Conservation (phyloP, 2,329 filamentous ascomycete genomes). For the Fusarium incarnatum region DNA sequence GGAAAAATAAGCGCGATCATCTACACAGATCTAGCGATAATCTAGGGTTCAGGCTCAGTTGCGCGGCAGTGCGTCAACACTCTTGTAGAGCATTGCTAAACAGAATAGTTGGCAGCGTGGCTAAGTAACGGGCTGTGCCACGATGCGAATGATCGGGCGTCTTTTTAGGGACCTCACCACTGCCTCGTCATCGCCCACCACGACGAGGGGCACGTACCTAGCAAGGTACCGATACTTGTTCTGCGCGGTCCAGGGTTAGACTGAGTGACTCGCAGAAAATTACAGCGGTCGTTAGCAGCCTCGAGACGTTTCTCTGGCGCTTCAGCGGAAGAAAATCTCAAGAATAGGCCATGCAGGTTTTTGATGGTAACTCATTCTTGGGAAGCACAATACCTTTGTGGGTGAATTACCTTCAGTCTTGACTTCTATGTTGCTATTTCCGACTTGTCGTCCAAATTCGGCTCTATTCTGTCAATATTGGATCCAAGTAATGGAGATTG, state of each 20-base stretch:
- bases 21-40: background rate
- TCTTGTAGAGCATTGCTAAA: conserved; percentile 7
- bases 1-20: conserved; percentile 24
- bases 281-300: conserved; percentile 23
- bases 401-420: background rate
- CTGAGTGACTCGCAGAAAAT: conserved; percentile 43
- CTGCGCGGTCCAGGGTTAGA: conserved; percentile 9
- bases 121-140: conserved; percentile 44
- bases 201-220: conserved; percentile 43
- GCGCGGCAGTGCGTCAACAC: conserved; percentile 36
- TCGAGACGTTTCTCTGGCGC: conserved; percentile 15
- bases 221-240: conserved; percentile 48
- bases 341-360: background rate
- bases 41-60: background rate
- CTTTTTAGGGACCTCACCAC: conserved; percentile 40
- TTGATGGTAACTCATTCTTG: background rate
- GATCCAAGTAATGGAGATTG: background rate
- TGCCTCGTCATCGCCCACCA: conserved; percentile 57
- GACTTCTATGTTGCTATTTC: background rate
- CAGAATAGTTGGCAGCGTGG: conserved; percentile 37
- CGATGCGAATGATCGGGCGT: conserved; percentile 29
- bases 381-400: background rate
- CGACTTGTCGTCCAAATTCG: background rate
- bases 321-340: background rate
- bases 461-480: background rate